These are phyloP conservation scores for Serpula lacrymans DNA, from an alignment of 768 basidiomycete genomes.

Conservation along the genomic window DNA sequence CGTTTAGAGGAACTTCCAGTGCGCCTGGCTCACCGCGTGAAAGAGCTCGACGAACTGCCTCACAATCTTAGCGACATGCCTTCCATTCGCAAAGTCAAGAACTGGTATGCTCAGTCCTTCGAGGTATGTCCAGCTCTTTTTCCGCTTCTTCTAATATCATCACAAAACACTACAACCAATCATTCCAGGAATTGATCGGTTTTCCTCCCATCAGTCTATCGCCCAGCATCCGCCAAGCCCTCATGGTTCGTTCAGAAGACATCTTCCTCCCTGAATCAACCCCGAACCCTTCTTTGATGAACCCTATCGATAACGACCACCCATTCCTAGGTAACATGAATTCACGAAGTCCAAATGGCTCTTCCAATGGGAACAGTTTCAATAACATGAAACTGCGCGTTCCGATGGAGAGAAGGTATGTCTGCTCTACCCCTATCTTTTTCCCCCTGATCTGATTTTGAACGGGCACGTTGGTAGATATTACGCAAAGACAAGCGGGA, in stretches of 20 bases:
- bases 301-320: conserved; percentile 15
- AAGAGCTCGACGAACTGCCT: conserved; percentile 92
- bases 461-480: conserved; percentile 55
- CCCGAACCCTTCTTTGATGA: conserved; percentile 74
- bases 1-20: conserved; percentile 86
- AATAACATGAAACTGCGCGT: conserved; percentile 69
- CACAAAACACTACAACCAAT: conserved; percentile 3
- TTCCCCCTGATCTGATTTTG: conserved; percentile 3
- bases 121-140: conserved; percentile 56
- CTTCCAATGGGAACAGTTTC: conserved; percentile 40
- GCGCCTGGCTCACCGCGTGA: conserved; percentile 91
- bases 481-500: conserved; percentile 70
- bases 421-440: conserved; percentile 9
- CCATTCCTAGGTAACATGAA: conserved; percentile 11
- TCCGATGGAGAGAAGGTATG: conserved; percentile 80
- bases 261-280: conserved; percentile 62
- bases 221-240: conserved; percentile 61
- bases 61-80: conserved; percentile 90
- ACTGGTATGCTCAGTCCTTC: conserved; percentile 99
- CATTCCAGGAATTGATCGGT: conserved; percentile 75
- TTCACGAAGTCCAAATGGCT: conserved; percentile 31
- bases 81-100: conserved; percentile 90
- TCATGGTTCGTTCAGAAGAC: conserved; percentile 48
- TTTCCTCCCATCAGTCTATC: conserved; percentile 80
- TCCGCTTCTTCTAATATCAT: conserved; percentile 1